A percentile compares a stretch with the other conserved stretches of the same genome.
Conservation (phyloP, 2,329 filamentous ascomycete genomes). For the Fusarium sterilihyphosum region DNA sequence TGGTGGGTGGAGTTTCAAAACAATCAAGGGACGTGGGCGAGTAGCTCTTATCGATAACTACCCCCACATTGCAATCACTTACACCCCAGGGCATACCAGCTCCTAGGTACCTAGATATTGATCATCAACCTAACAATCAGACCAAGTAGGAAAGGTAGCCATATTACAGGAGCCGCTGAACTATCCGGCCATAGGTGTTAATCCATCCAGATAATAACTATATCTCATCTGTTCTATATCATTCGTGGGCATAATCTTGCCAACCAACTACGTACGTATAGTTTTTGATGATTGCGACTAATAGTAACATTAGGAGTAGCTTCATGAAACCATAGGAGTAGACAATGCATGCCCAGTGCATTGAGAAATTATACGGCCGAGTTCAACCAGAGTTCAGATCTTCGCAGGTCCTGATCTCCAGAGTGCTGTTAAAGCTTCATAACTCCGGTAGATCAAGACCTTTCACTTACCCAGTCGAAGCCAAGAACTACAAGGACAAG, state of each 20-base stretch:
- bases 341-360: neutral
- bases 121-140: neutral
- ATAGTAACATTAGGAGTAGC: neutral
- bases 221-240: neutral
- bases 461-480: neutral
- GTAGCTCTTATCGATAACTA: slow-evolving; percentile 33
- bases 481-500: neutral
- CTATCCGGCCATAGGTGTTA: neutral
- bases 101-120: neutral
- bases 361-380: neutral
- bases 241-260: neutral
- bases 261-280: neutral
- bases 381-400: neutral
- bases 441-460: slow-evolving; percentile 1
- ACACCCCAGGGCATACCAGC: neutral
- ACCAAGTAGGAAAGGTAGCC: too few relatives aligned
- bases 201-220: too few relatives aligned
- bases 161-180: neutral
- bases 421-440: neutral
- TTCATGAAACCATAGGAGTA: neutral
- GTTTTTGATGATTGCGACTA: neutral
- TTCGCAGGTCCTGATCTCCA: neutral
- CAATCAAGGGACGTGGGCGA: slow-evolving; percentile 7
- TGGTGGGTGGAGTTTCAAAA: slow-evolving; percentile 33
- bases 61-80: slow-evolving; percentile 1